Base-by-base conservation (phyloP, 495 filamentous ascomycete genomes). In the Aspergillus biplanus region DNA sequence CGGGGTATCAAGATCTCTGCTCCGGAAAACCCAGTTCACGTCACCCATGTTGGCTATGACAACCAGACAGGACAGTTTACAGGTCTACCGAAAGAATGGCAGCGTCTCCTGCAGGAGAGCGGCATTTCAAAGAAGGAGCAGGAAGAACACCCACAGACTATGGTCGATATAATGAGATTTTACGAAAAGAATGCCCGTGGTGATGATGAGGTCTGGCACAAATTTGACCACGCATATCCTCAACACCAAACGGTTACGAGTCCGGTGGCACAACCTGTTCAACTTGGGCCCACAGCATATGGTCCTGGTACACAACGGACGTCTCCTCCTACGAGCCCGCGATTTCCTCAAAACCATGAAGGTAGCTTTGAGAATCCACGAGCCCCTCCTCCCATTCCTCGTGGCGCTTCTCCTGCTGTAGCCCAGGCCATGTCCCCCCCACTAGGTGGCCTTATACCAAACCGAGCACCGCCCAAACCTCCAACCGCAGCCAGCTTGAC, bases 11-110 rank as follows among this genome's bases (percentile, higher is more conserved):
- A 96, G 70, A 98, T 99, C 64, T 98, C 95, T 6, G 89, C 91
- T 8, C 95, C 95, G 47, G 93, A 97, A 75, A 97, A 99, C 71
- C 96, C 96, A 11, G 92, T 98, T 33, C 95, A 99, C 73, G 90
- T 99, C 58, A 99, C 96, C 48, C 95, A 99, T 72, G 95, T 99
- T 58, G 93, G 96, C 54, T 97, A 97, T 73, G 93, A 99, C 75
- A 96, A 96, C 78, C 85, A 92, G 67, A 99, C 95, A 4, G 95
- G 95, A 59, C 91, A 97, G 75, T 99, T 97, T 74, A 99, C 95
- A 39, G 95, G 95, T 64, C 80, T 99, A 37, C 95, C 95, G 2
- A 96, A 96, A 74, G 95, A 99, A 83, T 99, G 95, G 95, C 95
- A 99, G 77, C 87, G 91, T 46, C 84, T 97, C 71, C 85, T 99